phyloP scores from a whole-genome alignment of 78 protist species.

The Dictyostelium intermedium region DNA sequence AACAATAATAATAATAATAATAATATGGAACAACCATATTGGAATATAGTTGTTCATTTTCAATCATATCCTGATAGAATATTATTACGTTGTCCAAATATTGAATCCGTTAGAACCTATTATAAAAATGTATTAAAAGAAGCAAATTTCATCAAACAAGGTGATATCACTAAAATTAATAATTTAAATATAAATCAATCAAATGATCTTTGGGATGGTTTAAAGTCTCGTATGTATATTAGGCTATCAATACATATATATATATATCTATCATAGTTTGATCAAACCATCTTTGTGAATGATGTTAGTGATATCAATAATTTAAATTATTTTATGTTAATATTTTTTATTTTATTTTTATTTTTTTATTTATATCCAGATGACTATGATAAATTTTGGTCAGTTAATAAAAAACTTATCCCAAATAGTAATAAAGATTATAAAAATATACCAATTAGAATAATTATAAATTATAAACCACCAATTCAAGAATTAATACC shows the following conservation, averaged over 20 bases:
- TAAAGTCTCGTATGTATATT: slow-evolving; percentile 53
- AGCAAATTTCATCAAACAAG: slow-evolving; percentile 64
- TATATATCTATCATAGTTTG: slow-evolving; percentile 2
- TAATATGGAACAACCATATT: neutral
- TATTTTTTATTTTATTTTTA: neutral
- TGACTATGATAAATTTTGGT: slow-evolving; percentile 76
- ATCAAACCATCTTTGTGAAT: too few species aligned
- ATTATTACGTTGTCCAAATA: slow-evolving; percentile 26
- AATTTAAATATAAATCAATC: slow-evolving; percentile 69
- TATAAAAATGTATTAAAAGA: slow-evolving; percentile 75
- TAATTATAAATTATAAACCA: slow-evolving; percentile 37
- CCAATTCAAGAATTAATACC: slow-evolving; percentile 61
- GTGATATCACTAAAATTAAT: slow-evolving; percentile 67
- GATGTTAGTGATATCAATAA: too few species aligned
- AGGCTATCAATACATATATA: neutral
- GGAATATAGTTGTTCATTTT: slow-evolving; percentile 70
- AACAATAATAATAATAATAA: slow-evolving; percentile 2
- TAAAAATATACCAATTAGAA: slow-evolving; percentile 65
- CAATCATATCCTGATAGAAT: slow-evolving; percentile 70
- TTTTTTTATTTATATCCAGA: neutral
- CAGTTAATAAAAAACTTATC: slow-evolving; percentile 44
- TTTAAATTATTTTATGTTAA: too few species aligned
- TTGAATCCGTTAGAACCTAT: slow-evolving; percentile 38
- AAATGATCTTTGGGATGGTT: slow-evolving; percentile 77
- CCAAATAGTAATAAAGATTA: slow-evolving; percentile 23